Percentiles rank a stretch among this genome's conserved stretches.
Conservation (phyloP, 352 stramenopile species). For the Pythium vanterpoolii region DNA sequence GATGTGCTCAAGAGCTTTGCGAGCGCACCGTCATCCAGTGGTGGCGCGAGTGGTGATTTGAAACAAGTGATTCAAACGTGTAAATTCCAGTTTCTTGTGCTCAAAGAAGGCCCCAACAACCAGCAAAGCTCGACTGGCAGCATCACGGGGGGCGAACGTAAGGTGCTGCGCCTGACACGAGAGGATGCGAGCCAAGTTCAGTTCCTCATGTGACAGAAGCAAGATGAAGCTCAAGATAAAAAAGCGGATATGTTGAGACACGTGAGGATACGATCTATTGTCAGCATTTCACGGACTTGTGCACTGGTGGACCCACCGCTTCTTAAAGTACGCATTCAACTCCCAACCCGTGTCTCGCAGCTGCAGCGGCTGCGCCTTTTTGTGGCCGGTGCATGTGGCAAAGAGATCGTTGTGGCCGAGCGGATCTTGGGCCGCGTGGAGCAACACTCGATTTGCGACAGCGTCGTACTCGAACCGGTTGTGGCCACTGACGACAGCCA, state of each 20-base stretch:
- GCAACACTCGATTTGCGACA: constrained; percentile 24
- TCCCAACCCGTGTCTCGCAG: constrained; percentile 16
- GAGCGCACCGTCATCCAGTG: constrained; percentile 47
- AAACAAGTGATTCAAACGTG: constrained; percentile 86
- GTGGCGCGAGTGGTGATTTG: constrained; percentile 56
- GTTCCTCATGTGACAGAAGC: constrained; percentile 53
- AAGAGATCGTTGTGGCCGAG: constrained; percentile 32
- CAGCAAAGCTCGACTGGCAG: neutral
- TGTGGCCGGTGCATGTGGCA: constrained; percentile 5
- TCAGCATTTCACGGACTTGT: constrained; percentile 25
- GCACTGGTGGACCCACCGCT: constrained; percentile 36
- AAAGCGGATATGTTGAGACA: neutral
- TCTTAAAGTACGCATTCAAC: constrained; percentile 50
- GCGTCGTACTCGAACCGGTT: constrained; percentile 39
- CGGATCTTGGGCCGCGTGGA: constrained; percentile 35
- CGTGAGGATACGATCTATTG: neutral
- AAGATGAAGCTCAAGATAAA: neutral
- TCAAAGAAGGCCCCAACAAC: constrained; percentile 41
- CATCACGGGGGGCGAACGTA: constrained; percentile 27
- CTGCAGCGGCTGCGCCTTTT: constrained; percentile 14
- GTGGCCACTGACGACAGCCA: constrained; percentile 33
- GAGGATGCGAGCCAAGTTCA: constrained; percentile 83
- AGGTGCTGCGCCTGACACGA: constrained; percentile 64
- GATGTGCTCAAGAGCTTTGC: constrained; percentile 38
- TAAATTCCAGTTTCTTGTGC: constrained; percentile 72